Evolutionary conservation across 2,329 filamentous ascomycete genomes (phyloP), one percentile per base, ranked within the genome.

Genomic region (Epichloe amarillans): DNA sequence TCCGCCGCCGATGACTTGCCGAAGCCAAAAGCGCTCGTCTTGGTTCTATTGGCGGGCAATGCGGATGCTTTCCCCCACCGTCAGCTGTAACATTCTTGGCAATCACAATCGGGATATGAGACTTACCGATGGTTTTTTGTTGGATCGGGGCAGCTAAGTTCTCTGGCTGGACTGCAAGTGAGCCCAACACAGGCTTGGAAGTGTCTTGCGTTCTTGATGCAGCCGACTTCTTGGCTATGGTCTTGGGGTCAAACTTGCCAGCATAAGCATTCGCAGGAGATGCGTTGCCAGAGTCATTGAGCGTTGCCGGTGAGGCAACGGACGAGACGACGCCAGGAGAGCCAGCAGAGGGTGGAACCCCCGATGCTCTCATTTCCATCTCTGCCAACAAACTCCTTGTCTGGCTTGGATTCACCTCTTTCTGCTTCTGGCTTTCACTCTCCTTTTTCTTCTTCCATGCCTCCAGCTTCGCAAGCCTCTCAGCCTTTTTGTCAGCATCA

Each of bases 371-470:
- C 63, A 80, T 81, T 64, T 85, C 86, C 74, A 86, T 88, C 66
- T 85, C 80, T 60, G 83, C 81, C 51, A 85, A 71, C 50, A 88
- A 77, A 59, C 77, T 85, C 58, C 80, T 74, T 39, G 83, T 77
- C 56, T 80, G 82, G 52, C 78, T 79, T 40, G 79, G 73, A 49
- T 80, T 80, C 43, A 82, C 75, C 59, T 85, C 79, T 60, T 80
- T 82, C 62, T 86, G 80, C 63, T 87, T 87, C 55, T 77, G 78
- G 59, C 84, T 83, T 58, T 84, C 83, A 62, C 82, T 81, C 56
- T 88, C 86, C 63, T 88, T 84, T 68, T 90, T 91, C 67, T 88
- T 86, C 69, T 95, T 95, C 90, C 89, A 95, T 52, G 87, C 86
- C 64, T 91, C 87, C 30, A 95, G 70, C 63, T 88, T 90, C 30